Percentiles rank a stretch among this genome's conserved stretches.
Evolutionary conservation across 1,284 basidiomycete genomes (phyloP).

Genomic region (Butyriboletus pseudospeciosus): DNA sequence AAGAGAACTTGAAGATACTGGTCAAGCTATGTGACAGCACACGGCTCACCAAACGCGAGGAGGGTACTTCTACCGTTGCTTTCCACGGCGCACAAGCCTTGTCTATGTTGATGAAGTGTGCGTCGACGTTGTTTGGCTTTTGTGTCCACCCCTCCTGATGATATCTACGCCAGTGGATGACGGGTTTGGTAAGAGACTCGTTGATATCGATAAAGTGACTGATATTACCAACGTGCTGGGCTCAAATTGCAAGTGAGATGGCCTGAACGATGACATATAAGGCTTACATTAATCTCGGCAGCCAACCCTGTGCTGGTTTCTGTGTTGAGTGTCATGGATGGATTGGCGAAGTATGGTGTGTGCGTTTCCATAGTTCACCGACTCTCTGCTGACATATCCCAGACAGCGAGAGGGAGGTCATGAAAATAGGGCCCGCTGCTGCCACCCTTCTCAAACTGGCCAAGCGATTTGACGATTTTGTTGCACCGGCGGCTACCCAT

Average conservation of each 20-base stretch:
- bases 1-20: constrained; percentile 20
- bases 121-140: neutral
- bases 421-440: constrained; percentile 7
- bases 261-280: neutral
- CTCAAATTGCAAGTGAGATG: constrained; percentile 16
- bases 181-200: constrained; percentile 9
- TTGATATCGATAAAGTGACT: constrained; percentile 14
- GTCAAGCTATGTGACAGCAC: constrained; percentile 17
- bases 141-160: neutral
- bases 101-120: constrained; percentile 24
- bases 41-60: constrained; percentile 11
- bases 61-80: constrained; percentile 18
- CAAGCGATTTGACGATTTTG: constrained; percentile 26
- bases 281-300: constrained; percentile 5
- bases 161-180: constrained; percentile 13
- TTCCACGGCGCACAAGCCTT: constrained; percentile 30
- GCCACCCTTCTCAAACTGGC: constrained; percentile 21
- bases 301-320: constrained; percentile 22
- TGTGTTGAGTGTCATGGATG: constrained; percentile 19
- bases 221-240: constrained; percentile 19
- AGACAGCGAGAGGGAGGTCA: constrained; percentile 8
- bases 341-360: constrained; percentile 19
- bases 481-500: constrained; percentile 27
- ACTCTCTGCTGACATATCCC: neutral
- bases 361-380: neutral